Base-by-base conservation (phyloP, 768 basidiomycete genomes). In the Boletus rubroflammeus region DNA sequence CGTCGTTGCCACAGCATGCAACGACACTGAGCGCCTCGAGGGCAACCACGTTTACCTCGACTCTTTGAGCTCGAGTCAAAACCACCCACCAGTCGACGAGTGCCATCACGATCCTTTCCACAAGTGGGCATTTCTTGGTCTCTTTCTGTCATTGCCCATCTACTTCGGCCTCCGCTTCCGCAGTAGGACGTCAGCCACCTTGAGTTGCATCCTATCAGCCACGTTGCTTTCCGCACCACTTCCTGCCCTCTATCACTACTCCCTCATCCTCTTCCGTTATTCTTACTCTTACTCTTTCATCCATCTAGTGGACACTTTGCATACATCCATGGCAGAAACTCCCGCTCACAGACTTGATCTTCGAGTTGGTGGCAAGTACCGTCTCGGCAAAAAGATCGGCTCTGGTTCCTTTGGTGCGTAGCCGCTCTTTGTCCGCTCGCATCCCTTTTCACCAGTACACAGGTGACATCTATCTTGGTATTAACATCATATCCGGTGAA, bases 391-490 rank as follows among this genome's bases (percentile, higher is more conserved):
- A 83, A 98, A 98, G 88, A 98, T 98, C 67, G 96, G 96, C 59
- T 96, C 93, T 32, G 96, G 96, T 59, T 98, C 95, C 42, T 98
- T 98, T 66, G 93, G 95, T 96, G 65, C 68, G 88, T 78, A 46
- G 10, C 49, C 19, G 34, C 38, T 51, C 43, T 48, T 54, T 28
- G 3, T 49, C 39, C n/a, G 29, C 39, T 23, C 50, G 32, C 36
- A 29, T 25, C 14, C 49, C 47, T 54, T 40, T 36, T 61, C 23
- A 65, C 55, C 54, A 40, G 38, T 23, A 35, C 19, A 36, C 43
- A 96, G 96, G 94, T 73, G 96, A 98, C 71, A 98, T 99, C 75
- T 98, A 98, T 73, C 91, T 98, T 58, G 97, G 97, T 54, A 96
- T 97, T 73, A 99, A 98, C 81, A 98, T 99, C 78, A 98, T 98